Conservation (phyloP, 2,329 filamentous ascomycete species). For the Phaeosphaeriaceae sp. region DNA sequence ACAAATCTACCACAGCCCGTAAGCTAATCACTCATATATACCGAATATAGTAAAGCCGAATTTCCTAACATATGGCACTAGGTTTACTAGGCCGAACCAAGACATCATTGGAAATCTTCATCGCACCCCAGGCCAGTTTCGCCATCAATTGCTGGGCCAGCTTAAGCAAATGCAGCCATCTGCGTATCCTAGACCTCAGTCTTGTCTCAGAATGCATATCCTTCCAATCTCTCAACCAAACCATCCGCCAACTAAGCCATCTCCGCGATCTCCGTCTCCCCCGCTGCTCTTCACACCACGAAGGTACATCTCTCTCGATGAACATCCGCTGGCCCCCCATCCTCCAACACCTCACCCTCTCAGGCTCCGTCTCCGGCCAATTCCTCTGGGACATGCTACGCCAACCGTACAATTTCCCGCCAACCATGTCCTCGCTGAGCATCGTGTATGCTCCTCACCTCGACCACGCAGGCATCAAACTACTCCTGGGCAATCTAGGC, state of each 20-base stretch:
- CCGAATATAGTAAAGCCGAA: background rate
- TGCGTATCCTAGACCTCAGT: constrained; percentile 60
- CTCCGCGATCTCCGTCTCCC: constrained; percentile 57
- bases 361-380: constrained; percentile 52
- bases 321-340: constrained; percentile 52
- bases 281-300: constrained; percentile 43
- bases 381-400: constrained; percentile 50
- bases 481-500: constrained; percentile 46
- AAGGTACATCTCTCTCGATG: constrained; percentile 19
- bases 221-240: constrained; percentile 58
- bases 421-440: constrained; percentile 32
- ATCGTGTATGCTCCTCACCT: constrained; percentile 54
- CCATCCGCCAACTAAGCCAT: constrained; percentile 54
- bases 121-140: constrained; percentile 65
- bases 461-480: constrained; percentile 42
- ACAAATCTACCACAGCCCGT: constrained; percentile 61
- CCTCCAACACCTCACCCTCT: constrained; percentile 50
- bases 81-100: constrained; percentile 63
- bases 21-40: background rate
- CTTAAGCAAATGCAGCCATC: constrained; percentile 60
- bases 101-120: constrained; percentile 58
- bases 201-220: constrained; percentile 59
- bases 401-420: constrained; percentile 39
- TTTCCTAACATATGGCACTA: background rate
- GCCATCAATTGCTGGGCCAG: constrained; percentile 63